These are phyloP conservation scores for Strobilomyces echinocephalus DNA, from an alignment of 768 basidiomycete species.

Conservation along the genomic window DNA sequence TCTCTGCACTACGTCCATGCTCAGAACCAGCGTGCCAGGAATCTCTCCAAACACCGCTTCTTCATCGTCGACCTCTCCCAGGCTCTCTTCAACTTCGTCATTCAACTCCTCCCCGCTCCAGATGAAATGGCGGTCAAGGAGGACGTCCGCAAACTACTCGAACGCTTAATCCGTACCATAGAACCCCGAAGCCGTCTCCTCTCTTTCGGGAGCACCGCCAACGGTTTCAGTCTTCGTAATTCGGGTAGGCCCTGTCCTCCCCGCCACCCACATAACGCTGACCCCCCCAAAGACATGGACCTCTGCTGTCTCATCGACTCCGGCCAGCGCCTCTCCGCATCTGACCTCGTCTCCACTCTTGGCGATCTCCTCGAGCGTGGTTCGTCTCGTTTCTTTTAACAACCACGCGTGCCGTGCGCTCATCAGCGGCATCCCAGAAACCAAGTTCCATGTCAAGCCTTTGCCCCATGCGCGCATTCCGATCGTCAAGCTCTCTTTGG, in stretches of 20 bases:
- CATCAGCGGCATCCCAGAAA: constrained; percentile 51
- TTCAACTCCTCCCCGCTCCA: constrained; percentile 82
- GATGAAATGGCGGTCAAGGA: constrained; percentile 95
- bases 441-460: constrained; percentile 93
- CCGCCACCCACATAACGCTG: constrained; percentile 3
- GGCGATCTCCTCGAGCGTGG: constrained; percentile 92
- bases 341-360: constrained; percentile 90
- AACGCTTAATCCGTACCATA: constrained; percentile 92
- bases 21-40: constrained; percentile 34
- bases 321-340: constrained; percentile 68
- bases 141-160: constrained; percentile 90
- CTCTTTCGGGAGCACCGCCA: constrained; percentile 95
- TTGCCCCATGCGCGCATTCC: constrained; percentile 96
- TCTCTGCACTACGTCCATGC: constrained; percentile 25
- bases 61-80: constrained; percentile 78
- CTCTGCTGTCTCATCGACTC: constrained; percentile 94
- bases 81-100: constrained; percentile 89
- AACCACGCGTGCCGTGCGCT: constrained; percentile 10
- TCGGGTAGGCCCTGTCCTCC: constrained; percentile 54
- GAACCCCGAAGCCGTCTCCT: constrained; percentile 86
- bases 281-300: constrained; percentile 79
- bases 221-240: constrained; percentile 94
- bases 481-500: constrained; percentile 93
- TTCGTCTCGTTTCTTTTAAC: constrained; percentile 37
- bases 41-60: constrained; percentile 51